A percentile compares a stretch with the other conserved stretches of the same genome.
phyloP scores from a whole-genome alignment of 345 rosid genomes.

The Limnanthes douglasii region DNA sequence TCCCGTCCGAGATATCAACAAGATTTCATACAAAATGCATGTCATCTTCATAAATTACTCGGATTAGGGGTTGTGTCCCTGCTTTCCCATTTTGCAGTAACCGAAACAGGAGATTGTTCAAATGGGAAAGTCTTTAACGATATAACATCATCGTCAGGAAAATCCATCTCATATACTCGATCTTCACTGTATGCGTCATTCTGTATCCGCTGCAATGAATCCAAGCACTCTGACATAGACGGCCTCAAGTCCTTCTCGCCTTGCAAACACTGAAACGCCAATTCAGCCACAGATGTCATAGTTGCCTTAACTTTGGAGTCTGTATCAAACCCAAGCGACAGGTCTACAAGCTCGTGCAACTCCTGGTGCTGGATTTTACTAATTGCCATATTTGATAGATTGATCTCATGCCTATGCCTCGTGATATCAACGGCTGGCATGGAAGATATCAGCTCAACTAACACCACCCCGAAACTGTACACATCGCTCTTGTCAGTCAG shows the following conservation, averaged over 20 bases:
- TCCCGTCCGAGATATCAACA: too few species aligned
- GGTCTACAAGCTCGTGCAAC: slow-evolving; percentile 61
- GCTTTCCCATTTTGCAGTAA: too few species aligned
- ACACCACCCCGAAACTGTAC: slow-evolving; percentile 22
- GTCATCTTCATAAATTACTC: too few species aligned
- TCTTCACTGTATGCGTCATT: slow-evolving; percentile 7
- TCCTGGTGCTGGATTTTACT: slow-evolving; percentile 50
- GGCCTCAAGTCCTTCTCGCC: slow-evolving; percentile 59
- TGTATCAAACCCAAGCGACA: slow-evolving; percentile 47
- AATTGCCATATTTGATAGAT: slow-evolving; percentile 60
- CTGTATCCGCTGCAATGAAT: slow-evolving; percentile 27
- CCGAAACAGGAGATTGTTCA: too few species aligned
- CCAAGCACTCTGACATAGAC: slow-evolving; percentile 36
- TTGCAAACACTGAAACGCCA: slow-evolving; percentile 79
- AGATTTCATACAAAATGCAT: too few species aligned
- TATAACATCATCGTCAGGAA: slow-evolving; percentile 6
- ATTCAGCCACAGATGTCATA: slow-evolving; percentile 61
- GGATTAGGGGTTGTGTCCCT: too few species aligned
- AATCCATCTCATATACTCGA: slow-evolving; percentile 7
- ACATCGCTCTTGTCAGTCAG: slow-evolving; percentile 84
- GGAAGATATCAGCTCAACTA: slow-evolving; percentile 39
- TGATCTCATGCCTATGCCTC: slow-evolving; percentile 69
- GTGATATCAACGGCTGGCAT: slow-evolving; percentile 83
- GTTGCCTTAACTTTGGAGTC: slow-evolving; percentile 26
- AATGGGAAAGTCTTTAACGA: too few species aligned